Evolutionary conservation across 768 basidiomycete species (phyloP).

Genomic region (Multifurca ochricompacta): DNA sequence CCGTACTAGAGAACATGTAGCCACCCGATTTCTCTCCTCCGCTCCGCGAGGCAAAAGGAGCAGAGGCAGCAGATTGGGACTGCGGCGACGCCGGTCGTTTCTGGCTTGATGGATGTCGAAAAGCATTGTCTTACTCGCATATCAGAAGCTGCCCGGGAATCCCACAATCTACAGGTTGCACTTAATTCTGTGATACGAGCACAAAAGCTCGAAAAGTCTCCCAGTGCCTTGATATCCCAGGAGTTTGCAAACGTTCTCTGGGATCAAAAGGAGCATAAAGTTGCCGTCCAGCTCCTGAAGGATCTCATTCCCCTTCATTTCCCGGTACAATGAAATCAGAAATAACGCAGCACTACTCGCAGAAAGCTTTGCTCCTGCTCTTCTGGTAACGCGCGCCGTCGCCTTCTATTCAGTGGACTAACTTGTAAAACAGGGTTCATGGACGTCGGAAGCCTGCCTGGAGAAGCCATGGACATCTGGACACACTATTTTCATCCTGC

Average conservation of each 20-base stretch:
- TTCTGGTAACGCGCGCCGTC: constrained; percentile 43
- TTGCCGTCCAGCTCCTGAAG: constrained; percentile 70
- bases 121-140: constrained; percentile 62
- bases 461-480: constrained; percentile 71
- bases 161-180: constrained; percentile 69
- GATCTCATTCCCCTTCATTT: constrained; percentile 29
- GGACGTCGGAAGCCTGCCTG: constrained; percentile 82
- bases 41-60: constrained; percentile 60
- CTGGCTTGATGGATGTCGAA: constrained; percentile 50
- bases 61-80: constrained; percentile 72
- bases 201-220: constrained; percentile 44
- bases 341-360: not conserved
- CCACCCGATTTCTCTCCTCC: constrained; percentile 80
- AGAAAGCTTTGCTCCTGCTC: constrained; percentile 47
- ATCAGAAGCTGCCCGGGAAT: constrained; percentile 61
- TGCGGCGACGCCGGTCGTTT: constrained; percentile 46
- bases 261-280: constrained; percentile 75
- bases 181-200: constrained; percentile 79
- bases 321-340: constrained; percentile 11
- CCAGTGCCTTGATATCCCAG: constrained; percentile 51
- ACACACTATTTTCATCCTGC: constrained; percentile 65
- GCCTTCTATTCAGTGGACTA: not conserved
- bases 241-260: constrained; percentile 91
- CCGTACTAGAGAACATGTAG: constrained; percentile 69
- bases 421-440: constrained; percentile 57